Evolutionary conservation across 2,329 filamentous ascomycete genomes (phyloP), one percentile per base, ranked within the genome.

Genomic region (Eutypella sp.): DNA sequence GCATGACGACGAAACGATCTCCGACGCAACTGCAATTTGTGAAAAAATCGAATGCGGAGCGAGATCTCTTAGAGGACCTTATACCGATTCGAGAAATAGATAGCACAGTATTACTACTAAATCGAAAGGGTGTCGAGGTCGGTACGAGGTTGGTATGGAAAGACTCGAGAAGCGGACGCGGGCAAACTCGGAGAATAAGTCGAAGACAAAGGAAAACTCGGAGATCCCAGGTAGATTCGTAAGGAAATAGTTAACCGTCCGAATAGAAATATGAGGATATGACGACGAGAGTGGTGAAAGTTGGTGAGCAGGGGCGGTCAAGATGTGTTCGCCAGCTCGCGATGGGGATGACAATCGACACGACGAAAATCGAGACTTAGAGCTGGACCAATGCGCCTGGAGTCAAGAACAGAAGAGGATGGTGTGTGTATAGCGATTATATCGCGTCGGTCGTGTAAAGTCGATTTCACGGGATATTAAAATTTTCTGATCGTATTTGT

Each of bases 1-100:
- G 74, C 78, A 82, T 82, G 75, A 78, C 78, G 75, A 70, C 72
- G 75, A 61, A 59, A 55, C 71, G 68, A 65, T 66, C 59, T 55
- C 61, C 59, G 65, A 72, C 66, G 71, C 66, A 67, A 52, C 51
- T 23, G 41, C 43, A 40, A 42, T 42, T 43, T 50, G 40, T 41
- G 45, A 34, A 38, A 38, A 43, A 41, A 47, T 47, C 42, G 38
- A 47, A 42, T 44, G 38, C 41, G 20, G 46, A 41, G 37, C 42
- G 19, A 47, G 9, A 47, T 41, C 36, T 45, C 38, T 36, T 42
- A n/a, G 27, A 40, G 25, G 38, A 37, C 38, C 52, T 51, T 52
- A n/a, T n/a, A n/a, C n/a, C n/a, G n/a, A n/a, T n/a, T n/a, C n/a
- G n/a, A n/a, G n/a, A n/a, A n/a, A n/a, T n/a, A n/a, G n/a, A n/a